A percentile compares a stretch with the other conserved stretches of the same genome.
Conservation (phyloP, 2,329 filamentous ascomycete species). For the Elsinoe batatas region DNA sequence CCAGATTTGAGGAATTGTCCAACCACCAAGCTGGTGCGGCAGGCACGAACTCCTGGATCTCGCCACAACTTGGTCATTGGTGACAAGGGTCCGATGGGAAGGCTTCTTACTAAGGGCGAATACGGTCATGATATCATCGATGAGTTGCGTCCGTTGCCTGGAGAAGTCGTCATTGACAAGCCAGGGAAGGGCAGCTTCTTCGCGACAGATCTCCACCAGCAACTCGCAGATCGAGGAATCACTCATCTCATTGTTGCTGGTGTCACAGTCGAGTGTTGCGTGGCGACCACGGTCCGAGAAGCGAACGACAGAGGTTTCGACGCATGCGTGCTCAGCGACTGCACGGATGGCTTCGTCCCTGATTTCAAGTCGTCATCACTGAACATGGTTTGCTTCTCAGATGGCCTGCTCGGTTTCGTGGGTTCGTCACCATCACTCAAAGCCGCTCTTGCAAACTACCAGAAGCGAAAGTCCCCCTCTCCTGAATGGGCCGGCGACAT, state of each 20-base stretch:
- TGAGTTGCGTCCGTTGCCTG: constrained; percentile 41
- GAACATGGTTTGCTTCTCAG: constrained; percentile 43
- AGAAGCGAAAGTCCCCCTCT: constrained; percentile 18
- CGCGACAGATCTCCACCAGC: constrained; percentile 45
- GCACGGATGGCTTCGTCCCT: constrained; percentile 40
- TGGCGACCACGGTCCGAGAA: constrained; percentile 47
- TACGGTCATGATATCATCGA: constrained; percentile 47
- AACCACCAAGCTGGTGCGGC: constrained; percentile 41
- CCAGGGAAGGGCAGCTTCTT: constrained; percentile 51
- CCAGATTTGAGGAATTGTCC: constrained; percentile 45
- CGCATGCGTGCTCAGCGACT: constrained; percentile 44
- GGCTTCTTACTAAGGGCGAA: constrained; percentile 44
- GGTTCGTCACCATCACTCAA: constrained; percentile 26
- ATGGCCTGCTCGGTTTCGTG: constrained; percentile 44
- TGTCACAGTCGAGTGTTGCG: constrained; percentile 51
- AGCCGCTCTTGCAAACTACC: constrained; percentile 30
- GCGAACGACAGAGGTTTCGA: constrained; percentile 53
- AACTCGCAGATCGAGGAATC: constrained; percentile 45
- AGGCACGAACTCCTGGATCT: constrained; percentile 37
- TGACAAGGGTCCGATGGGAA: constrained; percentile 44
- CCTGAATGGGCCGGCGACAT: constrained; percentile 34
- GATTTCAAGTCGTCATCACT: constrained; percentile 38
- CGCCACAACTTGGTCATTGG: constrained; percentile 41
- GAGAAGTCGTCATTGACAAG: constrained; percentile 49
- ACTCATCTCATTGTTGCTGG: constrained; percentile 50